Evolutionary conservation across 2,329 filamentous ascomycete genomes (phyloP).

Genomic region (Clonostachys byssicola): DNA sequence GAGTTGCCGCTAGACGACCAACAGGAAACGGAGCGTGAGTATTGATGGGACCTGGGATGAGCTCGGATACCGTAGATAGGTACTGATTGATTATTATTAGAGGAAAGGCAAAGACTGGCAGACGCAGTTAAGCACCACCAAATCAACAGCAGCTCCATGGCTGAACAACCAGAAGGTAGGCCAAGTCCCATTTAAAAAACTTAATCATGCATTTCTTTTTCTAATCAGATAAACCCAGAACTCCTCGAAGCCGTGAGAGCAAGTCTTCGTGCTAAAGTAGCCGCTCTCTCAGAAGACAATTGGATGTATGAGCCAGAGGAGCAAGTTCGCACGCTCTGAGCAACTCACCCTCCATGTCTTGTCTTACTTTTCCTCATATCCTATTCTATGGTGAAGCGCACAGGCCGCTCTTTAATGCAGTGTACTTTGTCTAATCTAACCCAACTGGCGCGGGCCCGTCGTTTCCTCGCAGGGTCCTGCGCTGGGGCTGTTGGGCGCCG

Average conservation of each 20-base stretch:
- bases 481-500: conserved; percentile 22
- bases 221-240: conserved; percentile 38
- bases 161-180: conserved; percentile 64
- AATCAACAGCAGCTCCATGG: conserved; percentile 46
- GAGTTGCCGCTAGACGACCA: conserved; percentile 53
- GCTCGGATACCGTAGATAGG: background rate
- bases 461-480: conserved; percentile 35
- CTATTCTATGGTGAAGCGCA: conserved; percentile 12
- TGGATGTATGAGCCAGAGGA: conserved; percentile 86
- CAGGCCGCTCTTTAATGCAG: conserved; percentile 3
- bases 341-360: background rate
- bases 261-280: conserved; percentile 69
- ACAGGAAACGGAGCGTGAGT: conserved; percentile 51
- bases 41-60: background rate
- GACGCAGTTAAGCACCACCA: conserved; percentile 60
- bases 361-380: conserved; percentile 5
- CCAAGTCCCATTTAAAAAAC: background rate
- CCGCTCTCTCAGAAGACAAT: conserved; percentile 72
- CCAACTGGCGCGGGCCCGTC: conserved; percentile 53
- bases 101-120: conserved; percentile 54
- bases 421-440: conserved; percentile 40
- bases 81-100: conserved; percentile 21
- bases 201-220: background rate
- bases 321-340: conserved; percentile 27
- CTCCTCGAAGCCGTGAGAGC: conserved; percentile 65